Conservation (phyloP, 73 alveolate genomes). For the Paramecium octaurelia region DNA sequence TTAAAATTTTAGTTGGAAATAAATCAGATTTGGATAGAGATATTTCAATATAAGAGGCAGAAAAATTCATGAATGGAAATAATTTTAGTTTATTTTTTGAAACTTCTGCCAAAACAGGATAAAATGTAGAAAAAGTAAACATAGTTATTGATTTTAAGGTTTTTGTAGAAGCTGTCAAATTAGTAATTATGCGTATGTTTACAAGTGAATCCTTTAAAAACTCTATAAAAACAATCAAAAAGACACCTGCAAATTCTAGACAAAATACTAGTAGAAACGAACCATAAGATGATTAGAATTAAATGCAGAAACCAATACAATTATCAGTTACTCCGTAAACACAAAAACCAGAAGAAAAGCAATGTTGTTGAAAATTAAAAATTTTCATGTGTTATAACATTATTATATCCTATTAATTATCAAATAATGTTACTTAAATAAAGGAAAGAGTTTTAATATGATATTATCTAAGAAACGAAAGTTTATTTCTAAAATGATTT, state of each 20-base stretch:
- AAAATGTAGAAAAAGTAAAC: slow-evolving; percentile 6
- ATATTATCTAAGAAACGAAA: no score
- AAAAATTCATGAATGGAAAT: neutral
- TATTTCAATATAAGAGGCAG: neutral
- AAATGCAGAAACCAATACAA: neutral
- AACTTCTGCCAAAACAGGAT: slow-evolving; percentile 5
- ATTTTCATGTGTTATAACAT: neutral
- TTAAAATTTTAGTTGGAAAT: neutral
- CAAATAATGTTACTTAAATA: no score
- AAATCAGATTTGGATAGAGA: neutral
- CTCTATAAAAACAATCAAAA: neutral
- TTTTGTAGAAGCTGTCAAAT: neutral
- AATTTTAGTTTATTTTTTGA: neutral
- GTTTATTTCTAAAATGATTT: no score
- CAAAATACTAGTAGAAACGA: neutral
- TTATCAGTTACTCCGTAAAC: neutral
- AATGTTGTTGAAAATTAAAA: neutral
- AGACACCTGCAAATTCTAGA: neutral
- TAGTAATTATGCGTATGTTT: neutral
- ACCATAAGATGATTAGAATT: neutral
- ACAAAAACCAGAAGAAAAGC: neutral
- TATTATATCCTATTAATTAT: no score
- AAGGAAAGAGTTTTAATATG: no score
- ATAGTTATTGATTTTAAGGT: neutral
- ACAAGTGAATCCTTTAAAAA: neutral